A percentile compares a stretch with the other conserved stretches of the same genome.
These are phyloP conservation scores for Myriosclerotinia scirpicola DNA, from an alignment of 2,329 filamentous ascomycete genomes.

Conservation along the genomic window DNA sequence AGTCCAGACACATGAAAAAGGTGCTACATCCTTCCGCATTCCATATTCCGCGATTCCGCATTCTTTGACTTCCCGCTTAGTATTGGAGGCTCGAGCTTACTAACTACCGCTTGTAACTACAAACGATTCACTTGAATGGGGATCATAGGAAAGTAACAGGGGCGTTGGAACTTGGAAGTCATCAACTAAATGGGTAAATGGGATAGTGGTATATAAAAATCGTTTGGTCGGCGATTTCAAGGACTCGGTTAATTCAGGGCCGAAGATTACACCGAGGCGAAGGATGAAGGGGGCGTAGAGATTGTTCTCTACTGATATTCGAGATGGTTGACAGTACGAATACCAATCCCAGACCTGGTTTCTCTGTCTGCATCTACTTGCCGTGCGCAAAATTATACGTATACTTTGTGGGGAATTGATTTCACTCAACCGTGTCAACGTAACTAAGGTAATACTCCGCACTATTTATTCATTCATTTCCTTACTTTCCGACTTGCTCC, in stretches of 20 bases:
- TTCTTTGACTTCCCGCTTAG: neutral
- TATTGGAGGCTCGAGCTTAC: neutral
- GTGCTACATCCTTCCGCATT: neutral
- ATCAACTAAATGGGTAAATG: neutral
- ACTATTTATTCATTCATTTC: neutral
- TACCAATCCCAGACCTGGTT: too few species aligned
- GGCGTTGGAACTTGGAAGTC: neutral
- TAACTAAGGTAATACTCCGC: neutral
- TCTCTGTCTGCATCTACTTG: neutral
- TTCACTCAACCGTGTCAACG: neutral
- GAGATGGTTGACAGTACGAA: too few species aligned
- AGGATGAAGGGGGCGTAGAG: conserved; percentile 4
- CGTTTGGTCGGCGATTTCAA: conserved; percentile 18
- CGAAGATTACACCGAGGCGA: conserved; percentile 16
- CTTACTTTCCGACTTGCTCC: neutral
- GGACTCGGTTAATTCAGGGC: conserved; percentile 1
- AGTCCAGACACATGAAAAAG: neutral
- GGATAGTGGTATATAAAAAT: neutral
- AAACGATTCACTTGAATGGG: neutral
- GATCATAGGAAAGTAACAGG: neutral
- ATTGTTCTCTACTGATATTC: neutral
- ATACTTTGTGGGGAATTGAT: neutral
- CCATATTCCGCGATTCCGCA: neutral
- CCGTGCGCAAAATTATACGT: conserved; percentile 5
- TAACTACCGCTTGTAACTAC: neutral